These are phyloP conservation scores for Casaregolazyma lundiana DNA, from an alignment of 1,139 yeast genomes.

Conservation along the genomic window DNA sequence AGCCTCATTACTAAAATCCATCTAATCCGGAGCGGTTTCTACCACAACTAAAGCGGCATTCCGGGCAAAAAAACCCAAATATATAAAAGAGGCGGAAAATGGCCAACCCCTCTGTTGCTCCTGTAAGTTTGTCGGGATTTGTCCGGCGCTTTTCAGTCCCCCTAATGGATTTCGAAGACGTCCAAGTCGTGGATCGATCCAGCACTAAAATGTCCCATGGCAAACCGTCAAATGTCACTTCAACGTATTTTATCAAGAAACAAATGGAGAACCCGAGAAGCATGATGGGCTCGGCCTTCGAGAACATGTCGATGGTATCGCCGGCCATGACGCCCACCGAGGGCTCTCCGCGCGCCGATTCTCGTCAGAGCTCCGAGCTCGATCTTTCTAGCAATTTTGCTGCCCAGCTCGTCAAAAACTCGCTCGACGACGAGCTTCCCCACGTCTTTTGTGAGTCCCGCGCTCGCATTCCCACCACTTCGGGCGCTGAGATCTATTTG, in stretches of 20 bases:
- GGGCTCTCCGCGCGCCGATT: constrained; percentile 16
- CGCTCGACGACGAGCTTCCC: constrained; percentile 46
- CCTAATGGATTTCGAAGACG: background rate
- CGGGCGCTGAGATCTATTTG: constrained; percentile 86
- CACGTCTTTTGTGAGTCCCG: constrained; percentile 82
- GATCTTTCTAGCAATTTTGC: constrained; percentile 14
- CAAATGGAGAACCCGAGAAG: background rate
- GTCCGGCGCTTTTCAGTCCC: constrained; percentile 10
- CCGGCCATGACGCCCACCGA: constrained; percentile 33
- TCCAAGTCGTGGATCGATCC: background rate
- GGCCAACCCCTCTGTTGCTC: background rate
- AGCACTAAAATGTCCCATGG: background rate
- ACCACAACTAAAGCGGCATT: background rate
- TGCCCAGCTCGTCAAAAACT: constrained; percentile 15
- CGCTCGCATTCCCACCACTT: constrained; percentile 90
- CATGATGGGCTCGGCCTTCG: constrained; percentile 17
- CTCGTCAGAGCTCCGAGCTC: constrained; percentile 16
- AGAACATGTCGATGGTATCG: constrained; percentile 32
- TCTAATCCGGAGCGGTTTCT: background rate
- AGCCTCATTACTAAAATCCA: background rate
- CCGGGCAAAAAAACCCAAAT: background rate
- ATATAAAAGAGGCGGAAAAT: background rate
- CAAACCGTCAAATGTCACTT: background rate
- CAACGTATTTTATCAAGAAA: background rate
- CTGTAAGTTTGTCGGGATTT: constrained; percentile 6